Evolutionary conservation across 768 basidiomycete species (phyloP), one percentile per base, ranked within the genome.

Genomic region (Terana coerulea): DNA sequence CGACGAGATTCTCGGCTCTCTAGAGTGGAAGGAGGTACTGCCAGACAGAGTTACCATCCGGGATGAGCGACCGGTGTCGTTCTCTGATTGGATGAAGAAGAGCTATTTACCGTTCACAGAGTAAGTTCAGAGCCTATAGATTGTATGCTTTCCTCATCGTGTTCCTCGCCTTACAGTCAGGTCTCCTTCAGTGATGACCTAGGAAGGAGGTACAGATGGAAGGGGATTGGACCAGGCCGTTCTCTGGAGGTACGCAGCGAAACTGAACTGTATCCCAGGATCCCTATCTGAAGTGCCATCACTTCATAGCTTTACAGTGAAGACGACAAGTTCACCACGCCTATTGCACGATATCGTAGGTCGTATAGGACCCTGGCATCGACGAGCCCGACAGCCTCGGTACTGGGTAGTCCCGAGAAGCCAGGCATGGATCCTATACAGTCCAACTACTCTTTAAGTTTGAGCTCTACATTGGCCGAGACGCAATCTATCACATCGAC

Each of bases 141-240:
- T 40, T 15, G n/a, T 9, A 40, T n/a, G 28, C 45, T 21, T 14
- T 24, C 26, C 43, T 48, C 34, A 22, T 30, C n/a, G n/a, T n/a
- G n/a, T n/a, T n/a, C n/a, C n/a, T n/a, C n/a, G n/a, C n/a, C n/a
- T n/a, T n/a, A n/a, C n/a, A 76, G 76, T 33, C 65, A 72, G 3
- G 70, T 73, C 4, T 54, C 59, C 15, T 70, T 75, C 55, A 55
- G 66, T 33, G 73, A 72, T 52, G 56, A 63, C 14, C 41, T 43
- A 8, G 69, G 68, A 3, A 61, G 69, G 35, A 64, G 64, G 28
- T 72, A 69, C 51, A 73, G 69, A 51, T 76, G 75, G 75, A 73
- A 72, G 43, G 72, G 71, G 8, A 67, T 68, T 51, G 63, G 59
- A 10, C 60, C 69, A 9, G 73, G 73, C 7, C 47, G 65, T 19